Base-by-base conservation (phyloP, 1,284 basidiomycete species). In the Veloboletus limbatus region DNA sequence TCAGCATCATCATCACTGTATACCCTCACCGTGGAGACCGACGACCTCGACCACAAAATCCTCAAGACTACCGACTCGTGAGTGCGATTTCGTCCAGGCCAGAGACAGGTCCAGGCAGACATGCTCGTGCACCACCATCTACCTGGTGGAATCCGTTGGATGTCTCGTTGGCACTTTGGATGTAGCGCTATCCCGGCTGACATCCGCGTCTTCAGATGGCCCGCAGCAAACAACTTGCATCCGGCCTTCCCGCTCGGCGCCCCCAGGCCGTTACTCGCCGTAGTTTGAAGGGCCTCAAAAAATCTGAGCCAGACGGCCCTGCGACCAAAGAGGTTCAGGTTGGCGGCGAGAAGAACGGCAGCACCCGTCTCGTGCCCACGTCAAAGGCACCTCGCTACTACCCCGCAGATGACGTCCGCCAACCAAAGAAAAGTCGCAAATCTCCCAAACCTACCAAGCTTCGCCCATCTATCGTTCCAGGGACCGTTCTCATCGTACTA, bases 401-500 rank as follows among this genome's bases (percentile, higher is more conserved):
- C 80, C 94, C 96, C 47, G 90, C 93, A 55, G 96, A 99, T 71
- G 96, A 98, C 69, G 86, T 95, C 53, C 85, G 80, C 61, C 77
- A 79, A 66, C 91, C 91, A 68, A 97, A 96, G 81, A 88, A 88
- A 73, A 88, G 81, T 71, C 89, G 96, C 68, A 98, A 98, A 79
- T 75, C 81, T 39, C 77, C 82, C 59, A 87, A 82, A 71, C 78
- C 85, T 51, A 71, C 92, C 56, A 75, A 78, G 56, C 83, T 99
- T 59, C 92, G 96, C 62, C 70, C 82, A 51, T 82, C 87, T 65
- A 97, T 99, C 77, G 89, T 88, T 57, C 93, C 95, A 56, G 97
- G 97, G 55, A 89, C 94, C 65, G 82, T 99, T 66, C 79, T 99
- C 59, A 98, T 99, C 72, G 79, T 99, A 63, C 84, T 99, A 59